A percentile compares a stretch with the other conserved stretches of the same genome.
These are phyloP conservation scores for Cladophialophora chaetospira DNA, from an alignment of 2,329 filamentous ascomycete genomes.

Conservation along the genomic window DNA sequence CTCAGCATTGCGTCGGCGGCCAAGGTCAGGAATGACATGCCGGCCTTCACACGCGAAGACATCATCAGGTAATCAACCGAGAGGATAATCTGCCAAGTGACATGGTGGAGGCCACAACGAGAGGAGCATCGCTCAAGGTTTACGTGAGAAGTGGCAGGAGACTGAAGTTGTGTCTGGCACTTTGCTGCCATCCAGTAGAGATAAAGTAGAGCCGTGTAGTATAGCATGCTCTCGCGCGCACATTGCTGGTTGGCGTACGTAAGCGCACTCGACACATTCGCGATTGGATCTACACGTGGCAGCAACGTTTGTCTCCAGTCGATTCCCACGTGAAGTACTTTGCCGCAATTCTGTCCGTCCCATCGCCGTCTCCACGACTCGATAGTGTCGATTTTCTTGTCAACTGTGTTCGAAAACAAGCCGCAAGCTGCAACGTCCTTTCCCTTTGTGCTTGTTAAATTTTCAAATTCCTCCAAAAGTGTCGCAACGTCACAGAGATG, in stretches of 20 bases:
- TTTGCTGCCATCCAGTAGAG: constrained; percentile 2
- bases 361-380: neutral
- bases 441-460: neutral
- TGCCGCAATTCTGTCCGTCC: constrained; percentile 1
- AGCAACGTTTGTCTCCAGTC: constrained; percentile 3
- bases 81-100: neutral
- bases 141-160: constrained; percentile 1
- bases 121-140: neutral
- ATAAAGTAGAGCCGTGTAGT: constrained; percentile 3
- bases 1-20: neutral
- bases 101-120: constrained; percentile 1
- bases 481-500: neutral
- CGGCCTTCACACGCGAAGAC: neutral
- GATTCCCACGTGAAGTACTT: constrained; percentile 2
- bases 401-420: neutral
- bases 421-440: neutral
- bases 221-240: constrained; percentile 2
- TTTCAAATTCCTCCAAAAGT: neutral
- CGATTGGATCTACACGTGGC: constrained; percentile 5
- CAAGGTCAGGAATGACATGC: neutral
- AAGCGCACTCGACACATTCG: constrained; percentile 2
- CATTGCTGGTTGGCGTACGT: constrained; percentile 3
- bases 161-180: constrained; percentile 3
- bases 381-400: neutral
- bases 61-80: neutral